Evolutionary conservation across 495 filamentous ascomycete genomes (phyloP).

Genomic region (Penicillium cosmopolitanum): DNA sequence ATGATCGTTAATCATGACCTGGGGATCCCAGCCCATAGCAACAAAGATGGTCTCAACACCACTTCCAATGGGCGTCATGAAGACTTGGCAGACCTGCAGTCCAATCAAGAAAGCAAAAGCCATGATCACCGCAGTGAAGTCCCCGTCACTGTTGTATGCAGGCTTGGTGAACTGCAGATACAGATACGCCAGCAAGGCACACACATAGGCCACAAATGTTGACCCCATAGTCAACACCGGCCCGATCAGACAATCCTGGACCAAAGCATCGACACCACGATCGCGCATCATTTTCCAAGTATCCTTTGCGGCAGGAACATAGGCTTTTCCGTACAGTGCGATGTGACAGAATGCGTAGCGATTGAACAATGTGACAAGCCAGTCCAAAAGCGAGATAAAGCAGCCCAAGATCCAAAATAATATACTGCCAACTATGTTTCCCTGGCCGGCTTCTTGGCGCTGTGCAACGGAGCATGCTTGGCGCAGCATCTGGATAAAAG

Average conservation of each 20-base stretch:
- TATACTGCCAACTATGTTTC: constrained; percentile 69
- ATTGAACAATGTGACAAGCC: constrained; percentile 71
- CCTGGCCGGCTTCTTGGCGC: constrained; percentile 62
- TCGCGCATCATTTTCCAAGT: constrained; percentile 91
- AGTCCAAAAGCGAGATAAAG: constrained; percentile 77
- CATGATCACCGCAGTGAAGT: constrained; percentile 77
- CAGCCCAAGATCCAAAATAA: constrained; percentile 73
- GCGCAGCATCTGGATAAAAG: constrained; percentile 81
- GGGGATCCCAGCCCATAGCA: constrained; percentile 85
- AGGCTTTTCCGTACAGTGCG: constrained; percentile 86
- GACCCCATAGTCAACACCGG: constrained; percentile 89
- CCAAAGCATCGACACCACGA: constrained; percentile 84
- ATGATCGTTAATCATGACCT: constrained; percentile 81
- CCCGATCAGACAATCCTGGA: constrained; percentile 89
- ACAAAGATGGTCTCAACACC: constrained; percentile 82
- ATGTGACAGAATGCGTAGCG: constrained; percentile 93
- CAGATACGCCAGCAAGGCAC: constrained; percentile 78
- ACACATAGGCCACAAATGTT: constrained; percentile 80
- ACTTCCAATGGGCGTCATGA: constrained; percentile 73
- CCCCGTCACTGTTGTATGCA: constrained; percentile 69
- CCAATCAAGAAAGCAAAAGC: constrained; percentile 85
- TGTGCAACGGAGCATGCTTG: constrained; percentile 77
- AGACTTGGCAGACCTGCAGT: constrained; percentile 84
- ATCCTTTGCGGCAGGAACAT: constrained; percentile 82
- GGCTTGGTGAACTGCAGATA: constrained; percentile 83